Base-by-base conservation (phyloP, 208 protist genomes). In the Trypanosoma vivax region DNA sequence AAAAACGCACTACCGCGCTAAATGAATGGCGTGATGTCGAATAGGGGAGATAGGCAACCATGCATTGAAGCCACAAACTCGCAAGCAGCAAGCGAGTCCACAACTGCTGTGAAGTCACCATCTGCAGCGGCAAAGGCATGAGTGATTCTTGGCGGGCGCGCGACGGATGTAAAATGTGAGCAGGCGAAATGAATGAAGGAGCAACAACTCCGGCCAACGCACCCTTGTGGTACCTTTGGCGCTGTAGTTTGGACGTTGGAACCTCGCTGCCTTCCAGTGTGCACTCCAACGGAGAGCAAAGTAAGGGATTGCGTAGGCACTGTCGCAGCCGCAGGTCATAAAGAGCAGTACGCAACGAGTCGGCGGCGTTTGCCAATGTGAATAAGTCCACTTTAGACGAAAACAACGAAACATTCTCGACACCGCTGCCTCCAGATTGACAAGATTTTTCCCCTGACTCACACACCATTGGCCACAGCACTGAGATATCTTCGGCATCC, bases 11-110 rank as follows among this genome's bases (percentile, higher is more conserved):
- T 66, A 82, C 0, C 5, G n/a, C 11, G 28, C 7, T 40, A 38
- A 7, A 71, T 47, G 10, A 58, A 18, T 5, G 53, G 59, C 29
- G 47, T 52, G 37, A 64, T 45, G 3, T 40, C 27, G 1, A 24
- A 14, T 39, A 33, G 35, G 2, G 38, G n/a, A n/a, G n/a, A n/a
- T 14, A 16, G 28, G 28, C 11, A 13, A 19, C 38, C 35, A 35
- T 73, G 29, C 69, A 60, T 4, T 48, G 45, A 14, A 87, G 55
- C 83, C 83, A 90, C 39, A 76, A 42, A 34, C 66, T 70, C 37
- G 73, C 76, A 18, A 87, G 60, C 21, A 90, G 57, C 56, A 90
- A 53, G 1, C 83, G 75, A 21, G 53, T 73, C 73, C 73, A 87
- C 43, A 90, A 38, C 34, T 70, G 62, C 29, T 62, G 41, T 19